Base-by-base conservation (phyloP, 164 flowering plant species). In the Chimonanthus praecox region DNA sequence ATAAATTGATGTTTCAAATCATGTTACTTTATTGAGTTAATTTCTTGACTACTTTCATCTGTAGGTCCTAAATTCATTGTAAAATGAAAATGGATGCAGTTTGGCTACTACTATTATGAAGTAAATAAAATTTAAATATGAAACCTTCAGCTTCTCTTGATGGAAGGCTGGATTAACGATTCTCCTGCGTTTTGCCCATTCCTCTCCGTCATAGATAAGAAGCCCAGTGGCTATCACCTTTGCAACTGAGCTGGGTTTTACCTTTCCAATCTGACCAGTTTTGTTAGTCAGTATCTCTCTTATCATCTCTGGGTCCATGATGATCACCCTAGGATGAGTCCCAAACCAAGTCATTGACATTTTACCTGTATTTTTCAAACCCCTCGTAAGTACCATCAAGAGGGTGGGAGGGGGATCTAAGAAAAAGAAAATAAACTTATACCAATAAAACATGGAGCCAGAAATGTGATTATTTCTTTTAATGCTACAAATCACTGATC, bases 81-180 rank as follows among this genome's bases (percentile, higher is more conserved):
- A 13, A 47, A 49, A 47, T 4, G 16, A 5, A 33, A 15, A 7
- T 8, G 18, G 15, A 21, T 62, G 63, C 9, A 72, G 54, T 74
- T 77, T 77, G 74, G 74, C 13, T 71, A 60, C 13, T 71, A 60
- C n/a, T 75, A 70, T 45, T 75, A 5, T 64, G 11, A 50, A 61
- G 73, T 65, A 75, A 75, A n/a, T 67, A 67, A 20, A 72, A 58
- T 46, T 69, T 74, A 13, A 8, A 49, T 75, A 58, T 73, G 9
- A 58, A 46, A 33, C 33, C 33, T 33, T 33, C 33, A 33, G 33
- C 33, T 33, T 33, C 33, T 33, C 33, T 33, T 33, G 33, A 33
- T 33, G 33, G 33, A 33, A 33, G 33, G 33, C 33, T 33, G 33
- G 33, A 33, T 33, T 33, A 33, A 33, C 33, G 33, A 33, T 33